Conservation (phyloP, 192 early-diverging fungal genomes). For the Podila clonocystis region DNA sequence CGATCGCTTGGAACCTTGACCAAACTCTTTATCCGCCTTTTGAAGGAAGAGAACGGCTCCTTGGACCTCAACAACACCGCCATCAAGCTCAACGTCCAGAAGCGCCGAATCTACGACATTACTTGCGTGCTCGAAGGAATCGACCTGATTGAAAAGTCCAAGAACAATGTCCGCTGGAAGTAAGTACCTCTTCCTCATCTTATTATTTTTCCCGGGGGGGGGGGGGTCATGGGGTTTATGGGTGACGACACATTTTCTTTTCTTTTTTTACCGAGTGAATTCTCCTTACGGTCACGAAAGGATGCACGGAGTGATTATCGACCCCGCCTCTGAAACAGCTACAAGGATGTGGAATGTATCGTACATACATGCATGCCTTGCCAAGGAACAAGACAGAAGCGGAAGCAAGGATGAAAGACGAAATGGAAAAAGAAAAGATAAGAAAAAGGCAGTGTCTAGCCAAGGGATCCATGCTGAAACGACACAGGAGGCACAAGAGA, state of each 20-base stretch:
- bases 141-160: constrained; percentile 71
- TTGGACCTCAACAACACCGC: constrained; percentile 72
- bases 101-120: constrained; percentile 76
- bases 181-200: constrained; percentile 51
- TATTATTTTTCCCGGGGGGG: neutral
- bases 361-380: too few species aligned
- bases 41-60: constrained; percentile 59
- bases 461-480: too few species aligned
- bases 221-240: neutral
- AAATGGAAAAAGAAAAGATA: too few species aligned
- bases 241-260: neutral
- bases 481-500: too few species aligned
- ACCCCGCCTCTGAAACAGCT: too few species aligned
- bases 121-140: constrained; percentile 77
- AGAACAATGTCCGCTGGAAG: constrained; percentile 78
- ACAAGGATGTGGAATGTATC: too few species aligned
- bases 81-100: constrained; percentile 66
- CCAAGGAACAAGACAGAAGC: too few species aligned
- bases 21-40: constrained; percentile 65
- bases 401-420: too few species aligned
- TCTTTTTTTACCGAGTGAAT: neutral
- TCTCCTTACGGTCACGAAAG: too few species aligned
- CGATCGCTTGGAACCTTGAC: constrained; percentile 68
- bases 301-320: too few species aligned
- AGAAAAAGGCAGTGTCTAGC: too few species aligned